phyloP scores from a whole-genome alignment of 306 rosid genomes.

The Quercus ilex region DNA sequence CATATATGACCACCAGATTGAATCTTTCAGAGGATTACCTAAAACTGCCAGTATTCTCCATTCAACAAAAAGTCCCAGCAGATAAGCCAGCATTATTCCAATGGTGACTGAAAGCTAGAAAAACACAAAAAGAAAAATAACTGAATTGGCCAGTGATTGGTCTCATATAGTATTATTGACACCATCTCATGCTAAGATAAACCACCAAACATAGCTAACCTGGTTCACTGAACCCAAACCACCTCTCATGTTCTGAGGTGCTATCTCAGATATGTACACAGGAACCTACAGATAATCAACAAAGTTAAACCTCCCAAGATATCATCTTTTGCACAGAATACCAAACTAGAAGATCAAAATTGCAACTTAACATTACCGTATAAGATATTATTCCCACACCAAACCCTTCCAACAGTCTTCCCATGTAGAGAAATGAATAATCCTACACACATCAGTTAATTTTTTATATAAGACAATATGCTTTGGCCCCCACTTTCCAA shows the following conservation, averaged over 20 bases:
- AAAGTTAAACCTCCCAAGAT: constrained; percentile 6
- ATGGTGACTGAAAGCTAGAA: constrained; percentile 83
- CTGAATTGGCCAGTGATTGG: neutral
- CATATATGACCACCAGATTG: neutral
- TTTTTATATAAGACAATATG: constrained; percentile 1
- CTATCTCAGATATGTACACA: constrained; percentile 87
- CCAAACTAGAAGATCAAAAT: constrained; percentile 2
- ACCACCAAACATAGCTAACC: constrained; percentile 45
- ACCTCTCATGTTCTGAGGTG: constrained; percentile 94
- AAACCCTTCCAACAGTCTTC: constrained; percentile 96
- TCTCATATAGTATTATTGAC: neutral
- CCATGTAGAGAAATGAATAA: constrained; percentile 89
- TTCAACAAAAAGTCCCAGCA: constrained; percentile 83
- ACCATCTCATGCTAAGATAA: neutral
- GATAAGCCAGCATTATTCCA: constrained; percentile 91
- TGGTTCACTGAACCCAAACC: constrained; percentile 75
- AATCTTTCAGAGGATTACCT: constrained; percentile 52
- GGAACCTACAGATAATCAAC: constrained; percentile 63
- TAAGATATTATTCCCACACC: constrained; percentile 97
- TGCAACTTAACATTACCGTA: constrained; percentile 45
- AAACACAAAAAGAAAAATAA: constrained; percentile 1
- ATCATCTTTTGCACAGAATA: constrained; percentile 23
- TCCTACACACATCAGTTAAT: constrained; percentile 47
- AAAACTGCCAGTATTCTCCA: constrained; percentile 96
- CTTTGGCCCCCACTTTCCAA: neutral